phyloP scores from a whole-genome alignment of 2,329 filamentous ascomycete species.

The Aspergillus pseudoglaucus region DNA sequence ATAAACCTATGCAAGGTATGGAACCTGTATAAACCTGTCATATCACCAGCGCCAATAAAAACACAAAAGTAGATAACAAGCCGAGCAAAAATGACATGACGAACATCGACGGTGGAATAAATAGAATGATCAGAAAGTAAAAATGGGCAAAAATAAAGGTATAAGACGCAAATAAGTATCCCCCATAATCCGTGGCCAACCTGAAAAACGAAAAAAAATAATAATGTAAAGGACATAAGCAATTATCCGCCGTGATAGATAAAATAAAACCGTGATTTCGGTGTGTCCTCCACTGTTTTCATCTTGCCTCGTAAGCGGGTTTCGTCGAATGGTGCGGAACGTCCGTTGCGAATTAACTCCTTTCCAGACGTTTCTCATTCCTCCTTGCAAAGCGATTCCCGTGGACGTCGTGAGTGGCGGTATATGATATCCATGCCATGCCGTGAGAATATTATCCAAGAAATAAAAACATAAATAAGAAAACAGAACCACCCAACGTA shows the following conservation, averaged over 20 bases:
- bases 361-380: constrained; percentile 1
- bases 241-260: constrained; percentile 2
- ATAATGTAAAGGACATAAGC: background rate
- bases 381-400: background rate
- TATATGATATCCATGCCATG: background rate
- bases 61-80: constrained; percentile 16
- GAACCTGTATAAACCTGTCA: constrained; percentile 17
- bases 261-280: constrained; percentile 2
- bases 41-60: constrained; percentile 20
- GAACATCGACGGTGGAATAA: background rate
- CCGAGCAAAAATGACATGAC: too few relatives aligned
- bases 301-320: background rate
- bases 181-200: constrained; percentile 2
- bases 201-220: background rate
- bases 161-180: constrained; percentile 7
- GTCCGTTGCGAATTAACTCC: constrained; percentile 1
- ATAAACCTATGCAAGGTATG: constrained; percentile 15
- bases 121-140: constrained; percentile 11
- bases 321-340: background rate
- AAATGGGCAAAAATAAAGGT: constrained; percentile 5
- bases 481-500: background rate
- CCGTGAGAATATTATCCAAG: constrained; percentile 1
- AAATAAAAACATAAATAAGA: background rate
- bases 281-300: background rate
- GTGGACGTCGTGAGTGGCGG: background rate